Percentiles rank a stretch among this genome's conserved stretches.
These are phyloP conservation scores for Heliamphora pulchella DNA, from an alignment of 179 eudicot species.

Conservation along the genomic window DNA sequence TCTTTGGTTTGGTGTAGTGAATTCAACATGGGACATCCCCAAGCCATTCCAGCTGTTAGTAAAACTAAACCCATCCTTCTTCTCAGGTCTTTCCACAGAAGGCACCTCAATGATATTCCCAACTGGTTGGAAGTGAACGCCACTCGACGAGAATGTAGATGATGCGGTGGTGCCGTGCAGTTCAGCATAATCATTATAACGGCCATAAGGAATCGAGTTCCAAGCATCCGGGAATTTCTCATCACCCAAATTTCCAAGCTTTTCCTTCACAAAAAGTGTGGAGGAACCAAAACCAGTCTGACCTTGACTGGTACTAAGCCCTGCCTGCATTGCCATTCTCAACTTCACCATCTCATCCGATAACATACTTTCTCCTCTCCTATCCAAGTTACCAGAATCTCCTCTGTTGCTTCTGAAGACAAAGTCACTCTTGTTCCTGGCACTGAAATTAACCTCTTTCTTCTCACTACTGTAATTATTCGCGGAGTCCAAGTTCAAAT, in stretches of 20 bases:
- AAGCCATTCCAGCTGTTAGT: constrained; percentile 23
- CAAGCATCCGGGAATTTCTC: constrained; percentile 28
- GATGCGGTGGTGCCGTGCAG: not conserved
- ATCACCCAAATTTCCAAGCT: constrained; percentile 26
- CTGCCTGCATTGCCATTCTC: constrained; percentile 27
- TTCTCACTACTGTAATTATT: constrained; percentile 11
- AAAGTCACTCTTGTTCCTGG: constrained; percentile 21
- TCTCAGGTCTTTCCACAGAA: constrained; percentile 22
- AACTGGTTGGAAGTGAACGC: constrained; percentile 21
- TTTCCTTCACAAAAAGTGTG: constrained; percentile 19
- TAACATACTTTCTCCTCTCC: constrained; percentile 24
- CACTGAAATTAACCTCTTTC: constrained; percentile 15
- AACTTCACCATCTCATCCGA: constrained; percentile 36
- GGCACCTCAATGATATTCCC: constrained; percentile 12
- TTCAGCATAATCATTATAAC: too few relatives aligned
- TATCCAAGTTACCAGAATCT: constrained; percentile 11
- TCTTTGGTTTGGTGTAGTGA: constrained; percentile 34
- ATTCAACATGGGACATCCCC: constrained; percentile 33
- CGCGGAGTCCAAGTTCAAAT: constrained; percentile 37
- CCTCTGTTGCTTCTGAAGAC: constrained; percentile 23
- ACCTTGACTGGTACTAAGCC: constrained; percentile 12
- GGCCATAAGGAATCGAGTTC: constrained; percentile 19
- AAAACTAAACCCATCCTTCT: constrained; percentile 32
- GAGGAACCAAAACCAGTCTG: constrained; percentile 8
- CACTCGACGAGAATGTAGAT: constrained; percentile 20